phyloP scores from a whole-genome alignment of 164 flowering plant genomes.

The Pachysandra terminalis region DNA sequence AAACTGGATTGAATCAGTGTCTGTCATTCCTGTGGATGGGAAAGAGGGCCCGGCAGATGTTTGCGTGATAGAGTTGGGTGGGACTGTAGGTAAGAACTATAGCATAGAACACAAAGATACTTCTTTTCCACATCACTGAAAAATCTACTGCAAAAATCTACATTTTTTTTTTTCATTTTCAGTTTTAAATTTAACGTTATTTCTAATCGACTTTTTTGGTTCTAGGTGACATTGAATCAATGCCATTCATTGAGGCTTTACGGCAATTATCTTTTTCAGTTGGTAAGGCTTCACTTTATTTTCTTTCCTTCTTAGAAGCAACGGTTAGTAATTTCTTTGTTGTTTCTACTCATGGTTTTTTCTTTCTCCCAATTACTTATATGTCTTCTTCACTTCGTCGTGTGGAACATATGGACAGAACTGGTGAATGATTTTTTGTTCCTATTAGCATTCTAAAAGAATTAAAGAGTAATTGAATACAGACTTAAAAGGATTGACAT shows the following conservation, averaged over 20 bases:
- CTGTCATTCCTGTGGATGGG: conserved; percentile 92
- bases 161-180: not conserved
- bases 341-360: not conserved
- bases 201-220: conserved; percentile 4
- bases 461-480: no score
- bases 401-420: not conserved
- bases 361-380: not conserved
- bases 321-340: not conserved
- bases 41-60: conserved; percentile 90
- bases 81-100: conserved; percentile 76
- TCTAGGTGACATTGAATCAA: conserved; percentile 94
- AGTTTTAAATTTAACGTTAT: not conserved
- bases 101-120: not conserved
- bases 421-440: not conserved
- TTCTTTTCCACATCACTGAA: not conserved
- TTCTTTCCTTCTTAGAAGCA: not conserved
- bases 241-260: conserved; percentile 98
- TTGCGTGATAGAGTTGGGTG: conserved; percentile 97
- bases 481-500: no score
- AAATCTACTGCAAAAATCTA: not conserved
- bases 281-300: conserved; percentile 46
- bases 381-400: not conserved
- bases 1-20: conserved; percentile 79
- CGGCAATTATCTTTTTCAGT: conserved; percentile 86
- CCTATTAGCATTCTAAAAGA: no score